Evolutionary conservation across 306 rosid species (phyloP), one percentile per base, ranked within the genome.

Genomic region (Spatholobus suberectus): DNA sequence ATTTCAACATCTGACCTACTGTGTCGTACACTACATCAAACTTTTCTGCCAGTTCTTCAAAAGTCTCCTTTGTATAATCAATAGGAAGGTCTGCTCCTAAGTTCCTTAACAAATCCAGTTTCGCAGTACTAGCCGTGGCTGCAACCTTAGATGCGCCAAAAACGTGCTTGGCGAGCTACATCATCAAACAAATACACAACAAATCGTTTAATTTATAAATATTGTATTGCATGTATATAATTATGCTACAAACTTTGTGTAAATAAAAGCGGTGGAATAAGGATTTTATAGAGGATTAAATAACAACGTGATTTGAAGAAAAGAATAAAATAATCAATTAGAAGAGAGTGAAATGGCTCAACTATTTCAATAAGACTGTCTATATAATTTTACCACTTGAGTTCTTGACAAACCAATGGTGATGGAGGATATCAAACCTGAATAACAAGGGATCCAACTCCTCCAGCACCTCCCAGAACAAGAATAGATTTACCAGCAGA

Each of bases 381-480:
- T 37, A 37, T 37, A 37, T 37, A 37, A 37, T 37, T 37, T 0
- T 41, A 11, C 14, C 5, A 37, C 41, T 37, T 37, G 6, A n/a
- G 4, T 4, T 2, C 8, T 37, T 37, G 41, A 37, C 41, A 4
- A 37, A 37, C 41, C 41, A 37, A 37, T 5, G 8, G 41, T 1
- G 41, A 49, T 4, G 3, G 15, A 1, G 0, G 15, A 37, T 37
- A 37, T 23, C 14, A 70, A 44, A 71, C 76, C 76, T 71, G 76
- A 71, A 71, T 71, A 27, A 15, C 61, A 47, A 26, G 27, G 29
- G 88, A 71, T 77, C 96, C 96, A 29, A 90, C 91, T 55, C 94
- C 96, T 6, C 93, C 93, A 17, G 90, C 91, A 44, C 93, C 95
- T 15, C 93, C 92, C 5, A 91, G 79, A 81, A 91, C 89, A 70